Evolutionary conservation across 768 basidiomycete genomes (phyloP), one percentile per base, ranked within the genome.

Genomic region (Russula olivacea): DNA sequence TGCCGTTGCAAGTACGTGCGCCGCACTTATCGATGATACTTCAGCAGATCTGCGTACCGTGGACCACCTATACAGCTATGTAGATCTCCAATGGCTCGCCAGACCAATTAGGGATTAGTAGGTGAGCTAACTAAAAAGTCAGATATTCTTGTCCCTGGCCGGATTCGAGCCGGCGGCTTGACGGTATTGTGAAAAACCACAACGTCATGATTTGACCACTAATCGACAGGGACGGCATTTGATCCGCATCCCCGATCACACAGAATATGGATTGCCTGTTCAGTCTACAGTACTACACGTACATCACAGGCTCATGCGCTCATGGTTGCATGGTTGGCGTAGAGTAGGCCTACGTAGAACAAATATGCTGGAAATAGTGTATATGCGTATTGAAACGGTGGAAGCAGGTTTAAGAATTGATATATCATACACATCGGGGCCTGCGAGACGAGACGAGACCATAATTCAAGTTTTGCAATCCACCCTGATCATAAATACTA

Each of bases 141-240:
- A n/a, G 28, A 36, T n/a, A 56, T 9, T 30, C 0, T 21, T 64
- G 63, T 64, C 63, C 63, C 59, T 45, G 59, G 63, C 54, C 54
- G 63, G 63, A 64, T 25, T 64, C 58, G 63, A 64, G 54, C 63
- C 63, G 54, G 58, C 63, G 58, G 63, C 63, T 64, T 60, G 63
- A 64, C 58, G 58, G 63, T 21, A 30, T 50, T 56, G 58, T 41
- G 47, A 49, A 4, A 1, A 14, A 38, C 63, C 63, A 64, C 63
- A 64, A 64, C 63, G 63, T 64, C 63, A 60, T 64, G 63, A 64
- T 64, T 64, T 64, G 17, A 64, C 63, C 63, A 64, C 63, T 60
- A 64, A 64, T 64, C 63, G 63, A 64, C 59, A 51, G 54, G 63
- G 63, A 64, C 63, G 23, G 0, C 41, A 10, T 14, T 8, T 17